A percentile compares a stretch with the other conserved stretches of the same genome.
Evolutionary conservation across 2,329 filamentous ascomycete genomes (phyloP).

Genomic region (Penicillium fuscoglaucum): DNA sequence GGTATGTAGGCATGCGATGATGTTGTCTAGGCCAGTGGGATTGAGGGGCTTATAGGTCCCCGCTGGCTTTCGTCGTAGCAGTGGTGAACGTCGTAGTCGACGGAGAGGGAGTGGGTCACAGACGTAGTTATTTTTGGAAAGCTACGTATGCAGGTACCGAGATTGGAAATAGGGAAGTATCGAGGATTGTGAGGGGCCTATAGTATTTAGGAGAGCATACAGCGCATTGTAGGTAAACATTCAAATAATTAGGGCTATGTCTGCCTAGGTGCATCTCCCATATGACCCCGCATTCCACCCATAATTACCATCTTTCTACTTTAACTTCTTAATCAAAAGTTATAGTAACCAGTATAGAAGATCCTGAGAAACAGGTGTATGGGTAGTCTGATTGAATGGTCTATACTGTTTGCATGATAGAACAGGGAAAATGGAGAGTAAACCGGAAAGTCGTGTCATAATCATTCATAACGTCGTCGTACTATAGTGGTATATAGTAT

Average conservation of each 20-base stretch:
- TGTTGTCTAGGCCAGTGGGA: slow-evolving; percentile 51
- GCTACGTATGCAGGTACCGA: background rate
- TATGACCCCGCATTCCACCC: slow-evolving; percentile 29
- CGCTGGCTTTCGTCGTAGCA: slow-evolving; percentile 12
- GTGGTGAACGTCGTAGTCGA: slow-evolving; percentile 33
- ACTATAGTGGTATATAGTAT: background rate
- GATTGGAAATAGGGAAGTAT: too few relatives aligned
- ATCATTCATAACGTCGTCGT: slow-evolving; percentile 5
- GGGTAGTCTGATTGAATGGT: background rate
- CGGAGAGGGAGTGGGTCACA: slow-evolving; percentile 24
- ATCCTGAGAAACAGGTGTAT: background rate
- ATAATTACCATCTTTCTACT: background rate
- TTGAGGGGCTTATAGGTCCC: slow-evolving; percentile 2
- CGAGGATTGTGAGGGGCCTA: background rate
- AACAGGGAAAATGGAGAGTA: background rate
- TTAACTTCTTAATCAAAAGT: background rate
- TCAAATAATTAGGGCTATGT: background rate
- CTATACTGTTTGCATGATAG: background rate
- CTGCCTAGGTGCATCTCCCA: slow-evolving; percentile 7
- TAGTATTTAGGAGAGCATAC: background rate
- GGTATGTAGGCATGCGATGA: slow-evolving; percentile 50
- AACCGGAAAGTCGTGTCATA: background rate
- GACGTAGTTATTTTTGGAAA: slow-evolving; percentile 15
- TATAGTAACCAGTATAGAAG: background rate
- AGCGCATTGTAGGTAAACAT: background rate